Evolutionary conservation across 1,284 basidiomycete species (phyloP), one percentile per base, ranked within the genome.

Genomic region (Heterobasidion irregulare): DNA sequence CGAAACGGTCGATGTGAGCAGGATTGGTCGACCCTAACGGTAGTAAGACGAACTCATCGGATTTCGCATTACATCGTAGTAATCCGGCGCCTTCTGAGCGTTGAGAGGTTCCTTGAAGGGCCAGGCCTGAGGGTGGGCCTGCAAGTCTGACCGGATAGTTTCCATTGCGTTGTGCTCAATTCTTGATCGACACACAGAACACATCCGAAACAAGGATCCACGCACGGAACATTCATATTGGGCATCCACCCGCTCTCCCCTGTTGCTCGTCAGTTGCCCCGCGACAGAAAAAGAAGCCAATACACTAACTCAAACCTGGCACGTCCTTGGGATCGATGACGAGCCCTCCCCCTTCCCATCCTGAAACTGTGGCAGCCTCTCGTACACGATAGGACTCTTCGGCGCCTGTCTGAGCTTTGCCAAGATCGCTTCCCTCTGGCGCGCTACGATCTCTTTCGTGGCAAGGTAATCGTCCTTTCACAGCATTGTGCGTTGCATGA

Each of bases 221-320:
- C 84, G 65, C 68, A 92, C 87, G 83, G 78, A 53, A 86, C 79
- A 61, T 86, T 82, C 82, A 96, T 89, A 55, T 87, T 86, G 3
- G 88, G 85, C 51, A 89, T 93, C 97, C 97, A 99, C 0, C 94
- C 94, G 57, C 87, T 94, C 71, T 98, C 94, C 48, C 81, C 89
- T 92, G 62, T 44, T 41, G 47, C 15, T 44, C 53, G 32, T 46
- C 57, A 54, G 18, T 55, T 49, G 34, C 50, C 32, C 16, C 36
- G 36, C 36, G 6, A 47, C 32, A 35, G 44, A 56, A 50, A 26
- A 57, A 34, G 45, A 52, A 47, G 48, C 50, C 19, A 8, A 48
- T 67, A 26, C 15, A 71, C 89, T 65, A 67, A 89, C 90, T 76
- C 44, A 97, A 73, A 0, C 94, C 94, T 12, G 94, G 94, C 13